Evolutionary conservation across 83 land plant species (phyloP).

Genomic region (Picea mariana): DNA sequence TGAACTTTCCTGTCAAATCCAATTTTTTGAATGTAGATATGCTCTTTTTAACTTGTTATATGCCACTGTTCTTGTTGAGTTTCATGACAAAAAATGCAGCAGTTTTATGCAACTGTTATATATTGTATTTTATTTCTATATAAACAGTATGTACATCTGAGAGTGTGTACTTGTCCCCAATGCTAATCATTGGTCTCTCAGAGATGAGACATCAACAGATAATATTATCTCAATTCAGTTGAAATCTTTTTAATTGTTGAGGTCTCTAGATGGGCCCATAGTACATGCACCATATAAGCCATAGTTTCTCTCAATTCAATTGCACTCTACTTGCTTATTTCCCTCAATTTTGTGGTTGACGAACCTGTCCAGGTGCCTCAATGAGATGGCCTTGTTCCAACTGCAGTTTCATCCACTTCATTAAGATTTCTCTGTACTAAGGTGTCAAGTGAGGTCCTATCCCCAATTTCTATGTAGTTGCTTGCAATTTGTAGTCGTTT

Average conservation of each 20-base stretch:
- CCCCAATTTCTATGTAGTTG: not conserved
- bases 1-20: not conserved
- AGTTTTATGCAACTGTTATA: too few species aligned
- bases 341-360: not conserved
- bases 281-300: not conserved
- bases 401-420: not conserved
- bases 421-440: too few species aligned
- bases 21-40: not conserved
- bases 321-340: too few species aligned
- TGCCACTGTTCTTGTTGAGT: not conserved
- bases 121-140: not conserved
- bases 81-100: too few species aligned
- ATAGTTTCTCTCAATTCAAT: not conserved
- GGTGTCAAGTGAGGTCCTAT: not conserved
- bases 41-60: not conserved
- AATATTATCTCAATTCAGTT: not conserved
- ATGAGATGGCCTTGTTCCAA: not conserved
- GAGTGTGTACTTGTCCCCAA: too few species aligned
- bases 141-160: not conserved
- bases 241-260: not conserved
- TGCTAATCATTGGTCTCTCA: not conserved
- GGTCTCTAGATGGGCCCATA: not conserved
- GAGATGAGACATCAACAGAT: too few species aligned
- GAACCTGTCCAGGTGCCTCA: not conserved
- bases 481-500: not conserved